Percentiles rank a stretch among this genome's conserved stretches.
These are phyloP conservation scores for Xylariaceae sp. DNA, from an alignment of 2,329 filamentous ascomycete genomes.

Conservation along the genomic window DNA sequence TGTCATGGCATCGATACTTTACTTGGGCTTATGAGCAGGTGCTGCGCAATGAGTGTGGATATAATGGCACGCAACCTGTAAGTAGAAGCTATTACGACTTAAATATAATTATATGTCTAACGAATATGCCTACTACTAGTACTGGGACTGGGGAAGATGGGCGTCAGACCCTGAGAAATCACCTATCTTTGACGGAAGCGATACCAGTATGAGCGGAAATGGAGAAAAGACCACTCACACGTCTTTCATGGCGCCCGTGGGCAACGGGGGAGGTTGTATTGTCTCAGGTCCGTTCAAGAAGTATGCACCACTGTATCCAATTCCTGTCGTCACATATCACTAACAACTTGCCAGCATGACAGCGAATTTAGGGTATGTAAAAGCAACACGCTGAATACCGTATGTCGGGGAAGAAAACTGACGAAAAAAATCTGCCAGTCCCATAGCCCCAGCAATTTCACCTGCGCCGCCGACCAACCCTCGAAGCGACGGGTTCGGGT, in stretches of 20 bases:
- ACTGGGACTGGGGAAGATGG: conserved; percentile 52
- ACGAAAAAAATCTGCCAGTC: conserved; percentile 26
- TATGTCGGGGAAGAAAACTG: conserved; percentile 22
- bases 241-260: conserved; percentile 16
- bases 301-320: conserved; percentile 30
- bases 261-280: conserved; percentile 53
- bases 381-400: not conserved
- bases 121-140: conserved; percentile 28
- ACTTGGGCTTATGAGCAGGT: conserved; percentile 37
- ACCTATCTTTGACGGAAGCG: conserved; percentile 54
- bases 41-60: conserved; percentile 39
- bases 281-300: conserved; percentile 57
- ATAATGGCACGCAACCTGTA: conserved; percentile 36
- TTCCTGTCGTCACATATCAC: not conserved
- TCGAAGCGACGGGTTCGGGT: conserved; percentile 43
- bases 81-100: not conserved
- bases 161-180: conserved; percentile 48
- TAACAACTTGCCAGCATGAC: conserved; percentile 39
- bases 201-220: conserved; percentile 49
- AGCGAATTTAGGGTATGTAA: conserved; percentile 44
- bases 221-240: conserved; percentile 37
- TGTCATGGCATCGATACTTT: conserved; percentile 40
- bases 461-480: conserved; percentile 41
- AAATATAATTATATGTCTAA: not conserved
- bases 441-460: conserved; percentile 27